Percentiles rank a stretch among this genome's conserved stretches.
These are phyloP conservation scores for Gyrodon lividus DNA, from an alignment of 768 basidiomycete species.

Conservation along the genomic window DNA sequence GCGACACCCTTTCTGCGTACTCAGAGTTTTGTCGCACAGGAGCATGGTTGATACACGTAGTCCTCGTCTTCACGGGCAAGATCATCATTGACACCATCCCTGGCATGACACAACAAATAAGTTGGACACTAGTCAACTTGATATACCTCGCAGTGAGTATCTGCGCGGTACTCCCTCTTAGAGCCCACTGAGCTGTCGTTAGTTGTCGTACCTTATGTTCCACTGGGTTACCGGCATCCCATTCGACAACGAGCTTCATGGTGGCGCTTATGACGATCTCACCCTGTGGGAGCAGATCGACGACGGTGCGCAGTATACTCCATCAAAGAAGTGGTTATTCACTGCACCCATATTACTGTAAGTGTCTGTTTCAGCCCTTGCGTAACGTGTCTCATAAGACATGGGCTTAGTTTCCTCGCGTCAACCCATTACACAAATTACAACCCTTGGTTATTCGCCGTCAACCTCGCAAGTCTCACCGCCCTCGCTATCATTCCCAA, in stretches of 20 bases:
- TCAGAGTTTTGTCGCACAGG: conserved; percentile 47
- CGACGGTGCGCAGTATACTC: conserved; percentile 97
- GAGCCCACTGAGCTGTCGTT: background rate
- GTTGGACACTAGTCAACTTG: conserved; percentile 93
- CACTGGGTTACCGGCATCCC: conserved; percentile 98
- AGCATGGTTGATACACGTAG: conserved; percentile 96
- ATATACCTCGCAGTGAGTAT: conserved; percentile 80
- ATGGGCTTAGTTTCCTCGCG: conserved; percentile 72
- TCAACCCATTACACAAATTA: conserved; percentile 99
- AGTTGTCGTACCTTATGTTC: conserved; percentile 99
- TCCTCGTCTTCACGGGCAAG: conserved; percentile 88
- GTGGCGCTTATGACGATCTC: conserved; percentile 95
- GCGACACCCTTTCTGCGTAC: background rate
- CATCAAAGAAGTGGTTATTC: conserved; percentile 96
- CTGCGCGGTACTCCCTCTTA: background rate
- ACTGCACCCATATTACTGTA: conserved; percentile 87
- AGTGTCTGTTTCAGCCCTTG: conserved; percentile 30
- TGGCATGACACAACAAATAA: conserved; percentile 89
- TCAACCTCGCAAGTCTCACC: conserved; percentile 82
- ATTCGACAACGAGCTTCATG: conserved; percentile 82
- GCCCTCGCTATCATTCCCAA: conserved; percentile 87
- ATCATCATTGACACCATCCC: conserved; percentile 92
- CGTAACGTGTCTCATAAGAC: background rate
- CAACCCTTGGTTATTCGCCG: conserved; percentile 87
- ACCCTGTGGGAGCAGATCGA: conserved; percentile 99